phyloP scores from a whole-genome alignment of 2,329 filamentous ascomycete species.

The Sarocladium oryzae region DNA sequence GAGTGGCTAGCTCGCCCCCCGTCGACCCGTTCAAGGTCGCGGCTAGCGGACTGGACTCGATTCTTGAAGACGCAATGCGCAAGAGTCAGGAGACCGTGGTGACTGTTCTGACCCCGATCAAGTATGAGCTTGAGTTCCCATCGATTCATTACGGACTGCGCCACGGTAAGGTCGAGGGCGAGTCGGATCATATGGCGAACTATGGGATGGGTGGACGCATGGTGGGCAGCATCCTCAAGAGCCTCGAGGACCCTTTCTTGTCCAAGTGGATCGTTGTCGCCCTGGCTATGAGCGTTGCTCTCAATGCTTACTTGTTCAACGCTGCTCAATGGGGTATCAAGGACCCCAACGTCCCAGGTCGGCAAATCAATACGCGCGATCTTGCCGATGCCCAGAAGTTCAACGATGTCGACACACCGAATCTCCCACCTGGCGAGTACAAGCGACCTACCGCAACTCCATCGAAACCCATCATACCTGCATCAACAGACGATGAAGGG shows the following conservation, averaged over 20 bases:
- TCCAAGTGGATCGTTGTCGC: constrained; percentile 97
- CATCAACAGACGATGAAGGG: constrained; percentile 51
- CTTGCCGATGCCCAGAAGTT: constrained; percentile 60
- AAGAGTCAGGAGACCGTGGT: constrained; percentile 65
- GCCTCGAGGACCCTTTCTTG: constrained; percentile 87
- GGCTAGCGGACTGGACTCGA: constrained; percentile 75
- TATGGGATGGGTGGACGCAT: constrained; percentile 77
- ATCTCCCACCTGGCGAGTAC: constrained; percentile 48
- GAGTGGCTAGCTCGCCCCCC: constrained; percentile 66
- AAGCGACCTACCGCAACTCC: constrained; percentile 34
- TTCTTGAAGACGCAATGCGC: constrained; percentile 65
- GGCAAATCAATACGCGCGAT: constrained; percentile 53
- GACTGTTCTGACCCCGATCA: constrained; percentile 86
- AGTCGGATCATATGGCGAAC: constrained; percentile 14
- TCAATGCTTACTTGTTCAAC: constrained; percentile 98
- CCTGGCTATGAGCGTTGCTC: constrained; percentile 83
- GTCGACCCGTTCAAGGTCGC: constrained; percentile 97
- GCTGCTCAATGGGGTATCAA: constrained; percentile 97
- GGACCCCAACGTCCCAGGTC: constrained; percentile 62
- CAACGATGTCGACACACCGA: constrained; percentile 48
- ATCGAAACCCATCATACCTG: constrained; percentile 41
- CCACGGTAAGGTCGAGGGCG: constrained; percentile 40
- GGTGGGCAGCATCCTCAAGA: constrained; percentile 85
- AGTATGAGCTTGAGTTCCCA: constrained; percentile 80
- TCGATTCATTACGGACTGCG: constrained; percentile 55